phyloP scores from a whole-genome alignment of 495 filamentous ascomycete genomes.

The Xylaria scruposa region DNA sequence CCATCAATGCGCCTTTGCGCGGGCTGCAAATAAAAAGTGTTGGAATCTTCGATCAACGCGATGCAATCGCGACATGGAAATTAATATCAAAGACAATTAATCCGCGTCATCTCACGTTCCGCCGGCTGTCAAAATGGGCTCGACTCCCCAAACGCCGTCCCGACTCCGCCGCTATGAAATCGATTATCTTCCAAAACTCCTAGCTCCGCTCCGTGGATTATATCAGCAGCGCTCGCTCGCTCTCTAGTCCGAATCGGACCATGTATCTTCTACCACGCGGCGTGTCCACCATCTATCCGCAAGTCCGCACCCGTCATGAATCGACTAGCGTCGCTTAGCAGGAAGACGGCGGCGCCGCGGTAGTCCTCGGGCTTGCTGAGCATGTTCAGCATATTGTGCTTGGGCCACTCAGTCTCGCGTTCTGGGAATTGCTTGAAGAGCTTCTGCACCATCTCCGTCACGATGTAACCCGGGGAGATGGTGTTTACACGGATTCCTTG shows the following conservation, averaged over 20 bases:
- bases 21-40: background rate
- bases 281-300: slow-evolving; percentile 82
- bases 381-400: slow-evolving; percentile 86
- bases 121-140: background rate
- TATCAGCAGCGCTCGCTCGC: background rate
- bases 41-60: background rate
- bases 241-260: background rate
- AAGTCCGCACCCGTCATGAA: slow-evolving; percentile 87
- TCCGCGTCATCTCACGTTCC: background rate
- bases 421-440: slow-evolving; percentile 80
- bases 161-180: slow-evolving; percentile 16
- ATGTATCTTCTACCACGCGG: slow-evolving; percentile 67
- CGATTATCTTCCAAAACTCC: background rate
- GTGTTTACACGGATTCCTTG: slow-evolving; percentile 94
- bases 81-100: background rate
- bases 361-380: slow-evolving; percentile 84
- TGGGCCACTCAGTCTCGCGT: slow-evolving; percentile 77
- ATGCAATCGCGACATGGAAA: background rate
- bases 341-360: slow-evolving; percentile 79
- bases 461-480: slow-evolving; percentile 92
- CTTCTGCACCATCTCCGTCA: slow-evolving; percentile 87
- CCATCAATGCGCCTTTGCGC: background rate
- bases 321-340: slow-evolving; percentile 83
- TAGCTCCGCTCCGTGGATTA: background rate
- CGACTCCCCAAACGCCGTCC: slow-evolving; percentile 6